Base-by-base conservation (phyloP, 2,329 filamentous ascomycete genomes). In the Botryotinia convoluta region DNA sequence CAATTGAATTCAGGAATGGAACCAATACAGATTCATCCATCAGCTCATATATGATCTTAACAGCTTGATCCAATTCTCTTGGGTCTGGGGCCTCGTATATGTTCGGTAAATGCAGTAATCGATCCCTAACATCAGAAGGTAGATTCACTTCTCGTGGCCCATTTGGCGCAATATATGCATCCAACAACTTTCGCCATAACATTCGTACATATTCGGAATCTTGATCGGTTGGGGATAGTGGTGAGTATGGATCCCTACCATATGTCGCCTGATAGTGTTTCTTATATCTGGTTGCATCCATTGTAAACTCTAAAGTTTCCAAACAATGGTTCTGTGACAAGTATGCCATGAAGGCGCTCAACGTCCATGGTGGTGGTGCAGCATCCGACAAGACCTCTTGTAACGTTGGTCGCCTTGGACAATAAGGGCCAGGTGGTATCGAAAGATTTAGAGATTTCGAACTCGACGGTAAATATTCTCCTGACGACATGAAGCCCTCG, bases 21-120 rank as follows among this genome's bases (percentile, higher is more conserved):
- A 97, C 91, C 69, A 98, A 86, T 0, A 98, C 93, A 5, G 95
- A 98, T 81, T 98, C 96, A 79, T 97, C 97, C 95, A 99, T 98
- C 72, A 99, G 86, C 78, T 98, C 96, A 82, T 95, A 95, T 59
- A 98, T 93, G 75, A 97, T 97, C 75, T 89, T 88, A 37, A 97
- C 92, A 32, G 96, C 94, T 69, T 93, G 88, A 74, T 97, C 92
- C 26, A 99, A 86, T 72, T 90, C 89, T 59, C 91, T 89, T 1
- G 96, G 95, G 74, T 89, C 84, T 8, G 91, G 92, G 10, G 95
- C 94, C 0, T 90, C 86, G 9, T 86, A 84, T 22, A 87, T 83
- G 74, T 85, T 86, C 12, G 89, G 87, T 59, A 92, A 86, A 60
- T 86, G 86, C 48, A 98, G 86, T 35, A 99, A 86, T 51, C 88